Percentiles rank a stretch among this genome's conserved stretches.
These are phyloP conservation scores for Orbilia ellipsospora DNA, from an alignment of 2,329 filamentous ascomycete species.

Conservation along the genomic window DNA sequence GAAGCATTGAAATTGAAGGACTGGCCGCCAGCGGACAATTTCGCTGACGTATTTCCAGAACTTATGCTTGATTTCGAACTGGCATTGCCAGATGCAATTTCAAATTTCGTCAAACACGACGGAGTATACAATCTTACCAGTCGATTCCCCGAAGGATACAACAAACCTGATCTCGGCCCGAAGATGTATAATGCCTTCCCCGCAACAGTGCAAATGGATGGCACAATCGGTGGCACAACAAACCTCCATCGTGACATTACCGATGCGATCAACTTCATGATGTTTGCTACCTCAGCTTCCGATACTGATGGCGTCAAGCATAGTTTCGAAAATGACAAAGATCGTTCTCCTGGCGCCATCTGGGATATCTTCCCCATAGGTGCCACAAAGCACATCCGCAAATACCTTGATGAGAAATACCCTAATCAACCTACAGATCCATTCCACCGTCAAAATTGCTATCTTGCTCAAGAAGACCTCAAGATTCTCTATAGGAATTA, in stretches of 20 bases:
- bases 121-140: conserved; percentile 58
- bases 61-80: conserved; percentile 59
- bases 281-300: conserved; percentile 55
- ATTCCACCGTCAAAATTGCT: conserved; percentile 59
- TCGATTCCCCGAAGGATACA: conserved; percentile 56
- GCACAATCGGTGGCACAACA: conserved; percentile 58
- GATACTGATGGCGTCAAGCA: conserved; percentile 24
- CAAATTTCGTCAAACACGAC: conserved; percentile 56
- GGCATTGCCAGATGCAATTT: conserved; percentile 57
- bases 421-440: conserved; percentile 56
- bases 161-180: conserved; percentile 59
- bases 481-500: conserved; percentile 40
- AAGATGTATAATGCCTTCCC: conserved; percentile 60
- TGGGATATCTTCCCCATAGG: conserved; percentile 60
- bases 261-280: conserved; percentile 60
- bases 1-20: conserved; percentile 57
- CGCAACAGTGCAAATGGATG: conserved; percentile 40
- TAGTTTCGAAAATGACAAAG: conserved; percentile 10
- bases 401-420: conserved; percentile 56
- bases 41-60: conserved; percentile 57
- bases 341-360: conserved; percentile 56
- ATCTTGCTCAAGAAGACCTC: conserved; percentile 58
- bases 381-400: conserved; percentile 54
- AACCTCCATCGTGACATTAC: conserved; percentile 60
- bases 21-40: conserved; percentile 59